A percentile compares a stretch with the other conserved stretches of the same genome.
Conservation (phyloP, 345 rosid genomes). For the Diplotaxis tenuifolia region DNA sequence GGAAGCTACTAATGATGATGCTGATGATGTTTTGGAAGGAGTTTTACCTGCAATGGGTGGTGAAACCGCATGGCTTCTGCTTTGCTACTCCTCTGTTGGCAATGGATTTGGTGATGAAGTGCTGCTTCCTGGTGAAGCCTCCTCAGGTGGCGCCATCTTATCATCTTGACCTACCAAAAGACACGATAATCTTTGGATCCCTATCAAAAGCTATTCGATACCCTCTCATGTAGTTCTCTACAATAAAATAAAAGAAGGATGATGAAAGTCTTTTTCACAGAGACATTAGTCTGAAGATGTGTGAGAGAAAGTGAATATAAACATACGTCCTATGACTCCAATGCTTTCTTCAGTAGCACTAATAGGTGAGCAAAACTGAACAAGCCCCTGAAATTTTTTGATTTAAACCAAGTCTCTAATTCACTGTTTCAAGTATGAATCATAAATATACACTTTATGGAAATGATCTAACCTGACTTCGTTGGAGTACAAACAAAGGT, state of each 20-base stretch:
- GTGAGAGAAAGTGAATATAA: background rate
- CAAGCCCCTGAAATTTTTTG: slow-evolving; percentile 45
- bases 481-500: slow-evolving; percentile 63
- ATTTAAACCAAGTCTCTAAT: slow-evolving; percentile 4
- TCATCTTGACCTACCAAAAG: slow-evolving; percentile 60
- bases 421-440: background rate
- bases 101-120: slow-evolving; percentile 50
- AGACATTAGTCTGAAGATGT: background rate
- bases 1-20: slow-evolving; percentile 34
- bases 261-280: background rate
- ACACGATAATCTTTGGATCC: background rate
- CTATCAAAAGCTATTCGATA: slow-evolving; percentile 76
- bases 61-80: slow-evolving; percentile 54
- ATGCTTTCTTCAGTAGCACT: background rate
- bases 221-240: slow-evolving; percentile 89
- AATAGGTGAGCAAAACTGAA: slow-evolving; percentile 48
- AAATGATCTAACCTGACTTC: slow-evolving; percentile 53
- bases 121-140: slow-evolving; percentile 45
- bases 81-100: slow-evolving; percentile 75
- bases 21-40: slow-evolving; percentile 53
- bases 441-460: background rate
- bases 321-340: slow-evolving; percentile 61
- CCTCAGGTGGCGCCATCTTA: slow-evolving; percentile 37
- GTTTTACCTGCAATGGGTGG: slow-evolving; percentile 89
- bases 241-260: slow-evolving; percentile 18